Base-by-base conservation (phyloP, 345 rosid species). In the Firmiana major region DNA sequence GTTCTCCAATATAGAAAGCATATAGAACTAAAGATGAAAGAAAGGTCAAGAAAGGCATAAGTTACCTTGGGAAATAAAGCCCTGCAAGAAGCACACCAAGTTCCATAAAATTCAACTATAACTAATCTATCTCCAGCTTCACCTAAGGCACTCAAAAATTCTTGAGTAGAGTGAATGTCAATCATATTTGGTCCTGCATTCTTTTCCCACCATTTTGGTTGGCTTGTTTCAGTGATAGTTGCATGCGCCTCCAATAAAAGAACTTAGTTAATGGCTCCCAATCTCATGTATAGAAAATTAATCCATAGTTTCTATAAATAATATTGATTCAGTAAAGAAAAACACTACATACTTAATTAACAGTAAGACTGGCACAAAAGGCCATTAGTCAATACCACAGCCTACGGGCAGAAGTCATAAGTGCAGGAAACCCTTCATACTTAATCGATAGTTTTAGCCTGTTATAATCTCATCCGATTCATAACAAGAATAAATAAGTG, bases 51-150 rank as follows among this genome's bases (percentile, higher is more conserved):
- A 3, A 68, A 38, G 48, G 8, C 45, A 24, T 7, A 11, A 3
- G 64, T 74, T 78, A 92, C 98, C 92, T 91, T 94, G 36, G 97
- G 97, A 81, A 90, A 92, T 73, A 94, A 83, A 48, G 97, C 97
- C 72, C 92, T 88, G 83, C 98, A 94, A 79, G 98, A 91, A 62
- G 91, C 97, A 87, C 98, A 94, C 98, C 98, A 92, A 48, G 98
- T 90, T 80, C 97, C 98, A 84, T 91, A 94, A 82, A 94, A 92
- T 57, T 94, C 97, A 16, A 94, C 97, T 71, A 94, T 88, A 42
- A 94, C 97, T 88, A 93, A 87, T 85, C 87, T 86, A 77, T 92
- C 93, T 66, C 88, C 92, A 0, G 98, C 95, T 76, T 90, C 87
- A 77, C 86, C 88, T 71, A 94, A 88, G 51, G 95, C 91, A 64